A percentile compares a stretch with the other conserved stretches of the same genome.
These are phyloP conservation scores for Aspergillus melleus DNA, from an alignment of 2,329 filamentous ascomycete species.

Conservation along the genomic window DNA sequence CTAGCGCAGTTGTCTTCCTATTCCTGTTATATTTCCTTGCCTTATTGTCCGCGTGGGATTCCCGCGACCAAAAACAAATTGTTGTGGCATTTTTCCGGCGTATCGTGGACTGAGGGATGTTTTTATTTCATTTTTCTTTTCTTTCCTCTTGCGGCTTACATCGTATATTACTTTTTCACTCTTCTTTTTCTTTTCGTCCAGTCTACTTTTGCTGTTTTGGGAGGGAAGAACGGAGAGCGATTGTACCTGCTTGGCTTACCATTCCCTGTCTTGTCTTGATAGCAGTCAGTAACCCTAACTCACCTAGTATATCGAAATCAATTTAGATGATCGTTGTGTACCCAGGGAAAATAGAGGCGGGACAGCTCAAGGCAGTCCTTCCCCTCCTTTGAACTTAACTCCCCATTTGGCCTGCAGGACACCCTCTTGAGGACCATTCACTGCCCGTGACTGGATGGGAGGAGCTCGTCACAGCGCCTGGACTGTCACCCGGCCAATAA, in stretches of 20 bases:
- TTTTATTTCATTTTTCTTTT: conserved; percentile 9
- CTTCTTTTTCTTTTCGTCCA: conserved; percentile 5
- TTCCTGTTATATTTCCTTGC: background rate
- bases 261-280: background rate
- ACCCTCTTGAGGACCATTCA: background rate
- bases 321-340: background rate
- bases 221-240: conserved; percentile 5
- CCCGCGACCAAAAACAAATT: conserved; percentile 18
- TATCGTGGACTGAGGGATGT: conserved; percentile 20
- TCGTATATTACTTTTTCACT: background rate
- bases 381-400: conserved; percentile 1
- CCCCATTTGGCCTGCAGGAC: conserved; percentile 1
- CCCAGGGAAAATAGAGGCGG: too few species aligned
- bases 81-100: conserved; percentile 28
- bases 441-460: background rate
- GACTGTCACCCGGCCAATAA: conserved; percentile 12
- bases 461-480: conserved; percentile 20
- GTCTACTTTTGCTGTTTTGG: background rate
- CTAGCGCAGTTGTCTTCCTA: background rate
- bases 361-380: too few species aligned
- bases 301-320: background rate
- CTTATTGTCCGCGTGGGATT: conserved; percentile 15
- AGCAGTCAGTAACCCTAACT: too few species aligned
- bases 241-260: background rate
- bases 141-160: conserved; percentile 7